phyloP scores from a whole-genome alignment of 352 stramenopile genomes.

The Phytophthora ramorum region DNA sequence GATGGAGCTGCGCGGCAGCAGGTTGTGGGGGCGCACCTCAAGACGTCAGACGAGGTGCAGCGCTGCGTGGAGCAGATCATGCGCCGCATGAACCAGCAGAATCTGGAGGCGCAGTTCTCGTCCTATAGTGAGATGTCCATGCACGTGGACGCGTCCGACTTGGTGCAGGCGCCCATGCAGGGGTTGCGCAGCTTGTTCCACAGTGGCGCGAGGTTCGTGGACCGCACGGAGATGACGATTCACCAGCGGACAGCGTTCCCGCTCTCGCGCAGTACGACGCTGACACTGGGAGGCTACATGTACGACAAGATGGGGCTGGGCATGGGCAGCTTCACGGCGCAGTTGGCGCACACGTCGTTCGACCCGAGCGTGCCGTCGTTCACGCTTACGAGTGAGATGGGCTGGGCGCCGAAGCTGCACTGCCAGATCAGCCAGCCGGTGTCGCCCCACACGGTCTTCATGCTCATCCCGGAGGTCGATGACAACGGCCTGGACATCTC shows the following conservation, averaged over 20 bases:
- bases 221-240: conserved; percentile 83
- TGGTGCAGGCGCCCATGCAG: conserved; percentile 70
- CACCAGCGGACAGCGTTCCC: conserved; percentile 79
- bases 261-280: conserved; percentile 56
- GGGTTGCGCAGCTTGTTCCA: conserved; percentile 57
- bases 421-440: conserved; percentile 80
- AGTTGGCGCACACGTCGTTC: conserved; percentile 70
- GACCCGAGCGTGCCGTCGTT: conserved; percentile 69
- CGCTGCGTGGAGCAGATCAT: conserved; percentile 63
- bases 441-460: conserved; percentile 72
- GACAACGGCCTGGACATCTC: conserved; percentile 77
- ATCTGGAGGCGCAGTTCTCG: conserved; percentile 77
- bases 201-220: conserved; percentile 53
- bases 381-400: conserved; percentile 71
- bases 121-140: conserved; percentile 86
- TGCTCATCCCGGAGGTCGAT: conserved; percentile 78
- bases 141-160: conserved; percentile 78
- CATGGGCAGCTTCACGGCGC: conserved; percentile 75
- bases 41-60: conserved; percentile 58
- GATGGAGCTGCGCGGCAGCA: conserved; percentile 42
- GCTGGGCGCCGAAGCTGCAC: conserved; percentile 80
- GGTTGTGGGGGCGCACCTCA: conserved; percentile 52
- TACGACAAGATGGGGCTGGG: conserved; percentile 80
- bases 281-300: conserved; percentile 85
- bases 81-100: conserved; percentile 70